Conservation (phyloP, 106 monocot species). For the Apostasia shenzhenica region DNA sequence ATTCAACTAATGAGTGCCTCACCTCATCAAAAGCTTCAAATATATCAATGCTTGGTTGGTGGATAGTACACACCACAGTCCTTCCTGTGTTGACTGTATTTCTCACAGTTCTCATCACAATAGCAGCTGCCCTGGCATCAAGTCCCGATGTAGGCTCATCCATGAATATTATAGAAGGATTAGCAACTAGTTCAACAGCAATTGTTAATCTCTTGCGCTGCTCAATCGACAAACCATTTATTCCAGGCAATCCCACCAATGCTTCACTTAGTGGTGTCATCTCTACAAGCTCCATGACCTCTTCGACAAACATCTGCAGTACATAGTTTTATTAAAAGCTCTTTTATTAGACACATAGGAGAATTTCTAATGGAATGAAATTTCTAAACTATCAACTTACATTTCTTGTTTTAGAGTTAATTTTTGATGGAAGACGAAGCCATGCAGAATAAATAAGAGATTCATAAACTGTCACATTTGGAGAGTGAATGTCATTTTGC, state of each 20-base stretch:
- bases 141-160: no score
- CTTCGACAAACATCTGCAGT: conserved; percentile 36
- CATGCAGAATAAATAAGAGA: conserved; percentile 67
- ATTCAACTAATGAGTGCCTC: no score
- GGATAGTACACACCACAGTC: no score
- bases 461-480: conserved; percentile 64
- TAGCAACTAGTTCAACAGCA: no score
- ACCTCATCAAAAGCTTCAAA: background rate
- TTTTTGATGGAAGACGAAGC: conserved; percentile 56
- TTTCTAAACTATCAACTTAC: conserved; percentile 12
- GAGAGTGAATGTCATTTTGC: conserved; percentile 81
- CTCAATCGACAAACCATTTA: conserved; percentile 46
- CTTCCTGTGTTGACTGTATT: no score
- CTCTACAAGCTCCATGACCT: conserved; percentile 52
- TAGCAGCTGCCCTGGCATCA: no score
- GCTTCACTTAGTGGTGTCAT: conserved; percentile 21
- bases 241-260: conserved; percentile 35
- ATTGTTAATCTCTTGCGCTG: background rate
- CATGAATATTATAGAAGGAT: no score
- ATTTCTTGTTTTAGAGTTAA: conserved; percentile 44
- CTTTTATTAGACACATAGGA: background rate
- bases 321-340: background rate
- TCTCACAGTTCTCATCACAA: no score
- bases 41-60: no score
- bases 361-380: no score